Base-by-base conservation (phyloP, 83 land plant species). In the Picea abies region DNA sequence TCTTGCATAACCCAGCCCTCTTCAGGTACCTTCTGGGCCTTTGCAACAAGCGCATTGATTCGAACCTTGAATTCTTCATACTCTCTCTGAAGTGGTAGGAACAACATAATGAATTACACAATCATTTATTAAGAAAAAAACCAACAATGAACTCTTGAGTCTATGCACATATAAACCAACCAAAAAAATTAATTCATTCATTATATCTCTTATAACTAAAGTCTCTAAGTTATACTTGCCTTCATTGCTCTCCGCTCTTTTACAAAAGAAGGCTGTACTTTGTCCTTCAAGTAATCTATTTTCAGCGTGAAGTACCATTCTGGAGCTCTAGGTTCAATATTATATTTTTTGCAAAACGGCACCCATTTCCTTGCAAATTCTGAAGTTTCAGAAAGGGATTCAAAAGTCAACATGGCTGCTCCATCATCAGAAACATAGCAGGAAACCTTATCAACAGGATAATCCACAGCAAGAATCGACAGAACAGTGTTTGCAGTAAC, bases 221-320 rank as follows among this genome's bases (percentile, higher is more conserved):
- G 4, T 23, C 41, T 9, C 3, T 22, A 75, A 22, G 16, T 47
- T 60, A 19, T 25, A 73, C 58, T 37, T 29, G 76, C 96, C 93
- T 94, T 94, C 96, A 94, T 94, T 25, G 96, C 96, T 82, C 96
- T 85, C 10, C 96, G 86, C 63, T 94, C 96, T 84, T 94, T 94
- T 11, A 94, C 96, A 90, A 94, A 94, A 19, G 95, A 87, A 63
- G 95, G 86, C 17, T 90, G 93, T 32, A 93, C 95, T 72, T 89
- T 93, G 83, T 93, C 95, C 80, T 93, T 93, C 82, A 93, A 77
- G 83, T 93, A 93, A 82, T 93, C 95, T 71, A 93, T 89, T 78
- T 90, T 92, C 80, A 89, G 92, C 0, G 94, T 76, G 84, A 94
- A 94, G 80, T 94, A 94, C 94, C 92, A 92, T 68, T 94, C 96